These are phyloP conservation scores for Cladobotryum protrusum DNA, from an alignment of 2,329 filamentous ascomycete species.

Conservation along the genomic window DNA sequence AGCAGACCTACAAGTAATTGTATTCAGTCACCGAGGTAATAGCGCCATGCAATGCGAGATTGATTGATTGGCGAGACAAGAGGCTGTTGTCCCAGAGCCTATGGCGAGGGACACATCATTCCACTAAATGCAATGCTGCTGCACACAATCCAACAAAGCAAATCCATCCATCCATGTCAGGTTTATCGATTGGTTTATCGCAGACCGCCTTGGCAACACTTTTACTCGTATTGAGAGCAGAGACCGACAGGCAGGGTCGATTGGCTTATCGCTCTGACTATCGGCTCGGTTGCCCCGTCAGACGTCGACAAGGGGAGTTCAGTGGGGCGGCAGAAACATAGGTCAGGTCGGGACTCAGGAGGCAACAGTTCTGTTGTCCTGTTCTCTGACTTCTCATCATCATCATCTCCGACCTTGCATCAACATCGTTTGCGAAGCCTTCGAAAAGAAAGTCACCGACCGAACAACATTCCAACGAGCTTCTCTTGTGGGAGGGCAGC, in stretches of 20 bases:
- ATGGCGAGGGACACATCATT: too few relatives aligned
- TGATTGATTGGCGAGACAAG: not conserved
- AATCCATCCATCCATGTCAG: not conserved
- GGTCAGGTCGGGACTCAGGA: not conserved
- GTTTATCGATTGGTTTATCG: not conserved
- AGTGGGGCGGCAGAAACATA: constrained; percentile 9
- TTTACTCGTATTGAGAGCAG: not conserved
- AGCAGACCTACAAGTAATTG: too few relatives aligned
- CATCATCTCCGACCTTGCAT: constrained; percentile 3
- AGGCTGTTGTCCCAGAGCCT: too few relatives aligned
- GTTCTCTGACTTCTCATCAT: constrained; percentile 12
- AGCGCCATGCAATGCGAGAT: not conserved
- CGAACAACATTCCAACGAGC: too few relatives aligned
- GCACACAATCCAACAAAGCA: not conserved
- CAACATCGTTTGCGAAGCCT: constrained; percentile 7
- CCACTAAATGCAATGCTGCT: too few relatives aligned
- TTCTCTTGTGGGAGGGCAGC: too few relatives aligned
- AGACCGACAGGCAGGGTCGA: constrained; percentile 1
- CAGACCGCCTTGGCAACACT: constrained; percentile 5
- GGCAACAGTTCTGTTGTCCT: constrained; percentile 9
- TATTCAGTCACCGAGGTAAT: too few relatives aligned
- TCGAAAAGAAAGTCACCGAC: too few relatives aligned
- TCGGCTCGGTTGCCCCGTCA: constrained; percentile 12
- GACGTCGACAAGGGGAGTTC: constrained; percentile 6
- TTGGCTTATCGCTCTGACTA: constrained; percentile 5